A percentile compares a stretch with the other conserved stretches of the same genome.
Evolutionary conservation across 495 filamentous ascomycete species (phyloP).

Genomic region (Talaromyces ruber): DNA sequence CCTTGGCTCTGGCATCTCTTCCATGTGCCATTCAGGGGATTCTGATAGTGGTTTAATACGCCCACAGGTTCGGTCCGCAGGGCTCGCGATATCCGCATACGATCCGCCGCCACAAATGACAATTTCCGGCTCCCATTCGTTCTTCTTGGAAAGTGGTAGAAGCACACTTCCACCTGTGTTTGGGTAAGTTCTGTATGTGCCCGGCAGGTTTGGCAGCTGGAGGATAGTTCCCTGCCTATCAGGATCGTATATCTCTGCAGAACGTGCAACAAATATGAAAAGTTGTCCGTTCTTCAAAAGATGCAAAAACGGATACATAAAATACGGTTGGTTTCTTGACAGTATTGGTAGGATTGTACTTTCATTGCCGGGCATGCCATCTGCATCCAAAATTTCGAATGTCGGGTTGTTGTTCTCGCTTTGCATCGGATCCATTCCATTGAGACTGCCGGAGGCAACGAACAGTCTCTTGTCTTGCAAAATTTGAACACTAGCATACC

Average conservation of each 20-base stretch:
- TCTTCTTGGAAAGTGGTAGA: constrained; percentile 43
- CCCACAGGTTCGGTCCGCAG: constrained; percentile 52
- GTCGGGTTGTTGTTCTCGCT: constrained; percentile 55
- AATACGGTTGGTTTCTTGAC: constrained; percentile 51
- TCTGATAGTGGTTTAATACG: constrained; percentile 44
- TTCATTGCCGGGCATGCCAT: constrained; percentile 30
- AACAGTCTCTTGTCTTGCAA: constrained; percentile 48
- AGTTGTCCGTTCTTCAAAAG: constrained; percentile 46
- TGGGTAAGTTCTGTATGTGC: constrained; percentile 53
- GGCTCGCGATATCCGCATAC: constrained; percentile 52
- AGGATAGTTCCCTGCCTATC: constrained; percentile 27
- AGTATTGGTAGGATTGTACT: constrained; percentile 44
- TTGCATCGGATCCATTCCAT: constrained; percentile 49
- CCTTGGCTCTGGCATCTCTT: constrained; percentile 53
- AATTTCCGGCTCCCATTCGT: constrained; percentile 44
- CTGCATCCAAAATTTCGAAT: constrained; percentile 44
- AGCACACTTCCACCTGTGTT: constrained; percentile 55
- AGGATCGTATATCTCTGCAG: constrained; percentile 47
- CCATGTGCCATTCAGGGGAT: constrained; percentile 51
- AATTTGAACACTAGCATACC: constrained; percentile 53
- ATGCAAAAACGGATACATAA: constrained; percentile 60
- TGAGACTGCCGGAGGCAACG: constrained; percentile 53
- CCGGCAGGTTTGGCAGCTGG: constrained; percentile 46
- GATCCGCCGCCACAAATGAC: constrained; percentile 56
- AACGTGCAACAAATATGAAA: constrained; percentile 49